Percentiles rank a stretch among this genome's conserved stretches.
Evolutionary conservation across 2,329 filamentous ascomycete genomes (phyloP).

Genomic region (Cordyceps fumosorosea): DNA sequence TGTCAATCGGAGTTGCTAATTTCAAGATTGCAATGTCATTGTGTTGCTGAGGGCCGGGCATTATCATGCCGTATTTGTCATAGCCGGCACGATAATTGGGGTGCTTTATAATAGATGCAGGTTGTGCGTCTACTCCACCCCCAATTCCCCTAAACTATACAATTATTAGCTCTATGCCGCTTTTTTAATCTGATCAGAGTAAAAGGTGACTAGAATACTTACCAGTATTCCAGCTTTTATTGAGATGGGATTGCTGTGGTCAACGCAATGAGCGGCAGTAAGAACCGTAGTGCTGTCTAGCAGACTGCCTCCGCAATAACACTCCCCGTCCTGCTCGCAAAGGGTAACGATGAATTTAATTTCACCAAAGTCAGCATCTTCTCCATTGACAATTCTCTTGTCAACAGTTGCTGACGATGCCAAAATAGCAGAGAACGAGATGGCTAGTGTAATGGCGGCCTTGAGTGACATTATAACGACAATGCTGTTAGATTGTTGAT

Average conservation of each 20-base stretch:
- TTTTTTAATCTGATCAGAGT: background rate
- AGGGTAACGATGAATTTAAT: background rate
- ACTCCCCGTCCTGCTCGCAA: background rate
- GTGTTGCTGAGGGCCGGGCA: background rate
- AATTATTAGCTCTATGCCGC: background rate
- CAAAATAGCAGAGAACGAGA: background rate
- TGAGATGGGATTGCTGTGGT: background rate
- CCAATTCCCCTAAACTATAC: background rate
- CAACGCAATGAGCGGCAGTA: background rate
- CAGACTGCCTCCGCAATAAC: background rate
- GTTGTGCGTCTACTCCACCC: background rate
- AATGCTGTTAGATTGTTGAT: background rate
- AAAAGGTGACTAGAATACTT: background rate
- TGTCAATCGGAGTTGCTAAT: background rate
- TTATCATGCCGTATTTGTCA: background rate
- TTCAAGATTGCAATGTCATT: background rate
- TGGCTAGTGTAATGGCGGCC: background rate
- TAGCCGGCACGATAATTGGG: background rate
- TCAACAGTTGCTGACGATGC: background rate
- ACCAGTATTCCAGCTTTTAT: background rate
- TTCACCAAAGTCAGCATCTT: background rate
- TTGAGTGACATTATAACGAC: background rate
- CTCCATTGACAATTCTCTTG: background rate
- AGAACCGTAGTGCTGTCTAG: background rate
- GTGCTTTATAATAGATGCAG: background rate